Evolutionary conservation across 1,284 basidiomycete genomes (phyloP), one percentile per base, ranked within the genome.

Genomic region (Volvariella surrecta): DNA sequence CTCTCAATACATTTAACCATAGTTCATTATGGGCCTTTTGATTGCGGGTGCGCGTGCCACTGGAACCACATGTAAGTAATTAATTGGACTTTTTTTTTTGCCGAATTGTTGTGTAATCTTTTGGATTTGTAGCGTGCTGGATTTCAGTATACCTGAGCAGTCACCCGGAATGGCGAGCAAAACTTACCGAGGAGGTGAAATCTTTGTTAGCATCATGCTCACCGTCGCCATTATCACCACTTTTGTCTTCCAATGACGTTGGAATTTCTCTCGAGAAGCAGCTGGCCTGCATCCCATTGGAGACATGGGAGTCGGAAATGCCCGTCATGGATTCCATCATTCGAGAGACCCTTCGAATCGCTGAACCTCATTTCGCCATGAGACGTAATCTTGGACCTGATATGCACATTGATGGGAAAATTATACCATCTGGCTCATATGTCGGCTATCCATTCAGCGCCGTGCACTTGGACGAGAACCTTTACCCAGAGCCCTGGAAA

Each of bases 1-100:
- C n/a, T n/a, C n/a, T n/a, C n/a, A n/a, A n/a, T n/a, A n/a, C n/a
- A n/a, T n/a, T 48, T 15, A n/a, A n/a, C n/a, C 43, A 44, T 53
- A 86, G 82, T 86, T 86, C 58, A 81, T 84, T 44, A 84, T 86
- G 79, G 82, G 83, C 24, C 62, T 86, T 6, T 65, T 86, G 43
- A 79, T 83, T 45, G 82, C 82, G 21, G 83, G 82, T 15, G 77
- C 83, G 35, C 71, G 83, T 54, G 81, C 82, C 11, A 86, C 82
- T 39, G 82, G 83, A 3, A 80, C 80, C 11, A 82, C 81, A 51
- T 74, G 76, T 73, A 47, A 30, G 48, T 53, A 28, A 11, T 28
- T 11, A 28, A 28, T 6, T 6, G 6, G 11, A 28, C 24, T 6
- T 6, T 6, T 28, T 28, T 6, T 35, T 40, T 44, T n/a, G 30